These are phyloP conservation scores for Sarocladiaceae sp. DNA, from an alignment of 2,329 filamentous ascomycete species.

Conservation along the genomic window DNA sequence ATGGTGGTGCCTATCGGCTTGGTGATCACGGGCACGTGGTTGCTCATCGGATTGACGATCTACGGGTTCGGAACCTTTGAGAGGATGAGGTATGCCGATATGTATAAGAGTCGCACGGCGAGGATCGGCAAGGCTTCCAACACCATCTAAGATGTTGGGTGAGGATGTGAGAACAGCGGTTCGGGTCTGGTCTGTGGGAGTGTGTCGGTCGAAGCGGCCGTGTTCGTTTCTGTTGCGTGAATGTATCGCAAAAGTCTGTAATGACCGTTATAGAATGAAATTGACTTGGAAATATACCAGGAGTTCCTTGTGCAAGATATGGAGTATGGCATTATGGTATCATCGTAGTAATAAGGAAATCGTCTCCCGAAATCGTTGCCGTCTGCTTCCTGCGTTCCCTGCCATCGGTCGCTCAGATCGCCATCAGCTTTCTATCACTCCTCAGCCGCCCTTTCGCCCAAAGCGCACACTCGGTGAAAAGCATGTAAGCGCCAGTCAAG, in stretches of 20 bases:
- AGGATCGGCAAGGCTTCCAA: constrained; percentile 5
- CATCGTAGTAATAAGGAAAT: too few relatives aligned
- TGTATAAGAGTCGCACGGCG: constrained; percentile 42
- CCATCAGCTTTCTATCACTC: constrained; percentile 19
- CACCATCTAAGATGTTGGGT: constrained; percentile 5
- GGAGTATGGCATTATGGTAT: too few relatives aligned
- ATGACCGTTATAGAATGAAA: not conserved
- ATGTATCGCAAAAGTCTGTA: constrained; percentile 4
- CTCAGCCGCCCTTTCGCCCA: constrained; percentile 29
- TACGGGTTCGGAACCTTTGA: constrained; percentile 61
- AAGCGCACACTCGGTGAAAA: constrained; percentile 39
- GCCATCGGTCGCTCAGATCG: not conserved
- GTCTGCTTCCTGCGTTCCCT: not conserved
- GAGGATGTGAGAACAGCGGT: not conserved
- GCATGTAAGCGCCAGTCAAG: constrained; percentile 41
- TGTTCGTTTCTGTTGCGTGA: not conserved
- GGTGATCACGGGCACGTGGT: constrained; percentile 60
- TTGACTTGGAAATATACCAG: too few relatives aligned
- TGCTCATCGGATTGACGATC: constrained; percentile 46
- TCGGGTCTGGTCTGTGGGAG: not conserved
- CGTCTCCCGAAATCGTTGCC: too few relatives aligned
- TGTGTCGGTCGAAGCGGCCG: not conserved
- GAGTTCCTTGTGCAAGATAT: too few relatives aligned
- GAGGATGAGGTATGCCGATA: constrained; percentile 59
- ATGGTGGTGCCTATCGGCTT: constrained; percentile 65